Evolutionary conservation across 2,329 filamentous ascomycete species (phyloP).

Genomic region (Botrytis sinoallii): DNA sequence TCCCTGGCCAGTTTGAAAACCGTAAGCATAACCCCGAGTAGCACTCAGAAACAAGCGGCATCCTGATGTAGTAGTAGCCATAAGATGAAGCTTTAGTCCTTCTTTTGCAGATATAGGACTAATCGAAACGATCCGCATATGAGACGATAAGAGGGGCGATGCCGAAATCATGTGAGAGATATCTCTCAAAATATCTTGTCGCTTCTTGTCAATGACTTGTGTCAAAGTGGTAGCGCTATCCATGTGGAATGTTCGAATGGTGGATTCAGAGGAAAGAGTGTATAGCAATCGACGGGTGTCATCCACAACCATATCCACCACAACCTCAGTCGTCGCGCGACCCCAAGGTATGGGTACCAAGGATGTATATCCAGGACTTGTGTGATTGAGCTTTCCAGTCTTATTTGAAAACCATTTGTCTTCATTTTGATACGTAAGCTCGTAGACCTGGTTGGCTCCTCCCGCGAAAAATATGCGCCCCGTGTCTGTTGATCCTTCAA

Average conservation of each 20-base stretch:
- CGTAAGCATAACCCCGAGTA: slow-evolving; percentile 68
- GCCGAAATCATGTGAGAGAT: slow-evolving; percentile 83
- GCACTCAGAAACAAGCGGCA: slow-evolving; percentile 91
- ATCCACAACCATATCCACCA: slow-evolving; percentile 81
- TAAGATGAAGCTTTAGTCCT: slow-evolving; percentile 78
- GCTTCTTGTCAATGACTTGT: slow-evolving; percentile 60
- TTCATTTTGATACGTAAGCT: slow-evolving; percentile 94
- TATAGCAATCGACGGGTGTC: slow-evolving; percentile 87
- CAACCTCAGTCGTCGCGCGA: slow-evolving; percentile 55
- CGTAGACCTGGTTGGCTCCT: slow-evolving; percentile 81
- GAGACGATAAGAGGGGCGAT: slow-evolving; percentile 66
- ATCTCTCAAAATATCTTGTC: slow-evolving; percentile 62
- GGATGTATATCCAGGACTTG: slow-evolving; percentile 66
- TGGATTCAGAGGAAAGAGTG: slow-evolving; percentile 82
- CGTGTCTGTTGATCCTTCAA: slow-evolving; percentile 71
- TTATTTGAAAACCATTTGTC: slow-evolving; percentile 93
- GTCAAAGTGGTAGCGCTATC: slow-evolving; percentile 60
- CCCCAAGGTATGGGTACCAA: slow-evolving; percentile 53
- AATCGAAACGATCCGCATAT: slow-evolving; percentile 75
- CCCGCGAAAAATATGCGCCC: slow-evolving; percentile 95
- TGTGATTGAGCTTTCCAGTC: slow-evolving; percentile 87
- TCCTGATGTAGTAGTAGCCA: slow-evolving; percentile 87
- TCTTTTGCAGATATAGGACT: slow-evolving; percentile 78
- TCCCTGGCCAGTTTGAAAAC: slow-evolving; percentile 54
- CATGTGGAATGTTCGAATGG: slow-evolving; percentile 89